A percentile compares a stretch with the other conserved stretches of the same genome.
These are phyloP conservation scores for Triadica sebifera DNA, from an alignment of 345 rosid genomes.

Conservation along the genomic window DNA sequence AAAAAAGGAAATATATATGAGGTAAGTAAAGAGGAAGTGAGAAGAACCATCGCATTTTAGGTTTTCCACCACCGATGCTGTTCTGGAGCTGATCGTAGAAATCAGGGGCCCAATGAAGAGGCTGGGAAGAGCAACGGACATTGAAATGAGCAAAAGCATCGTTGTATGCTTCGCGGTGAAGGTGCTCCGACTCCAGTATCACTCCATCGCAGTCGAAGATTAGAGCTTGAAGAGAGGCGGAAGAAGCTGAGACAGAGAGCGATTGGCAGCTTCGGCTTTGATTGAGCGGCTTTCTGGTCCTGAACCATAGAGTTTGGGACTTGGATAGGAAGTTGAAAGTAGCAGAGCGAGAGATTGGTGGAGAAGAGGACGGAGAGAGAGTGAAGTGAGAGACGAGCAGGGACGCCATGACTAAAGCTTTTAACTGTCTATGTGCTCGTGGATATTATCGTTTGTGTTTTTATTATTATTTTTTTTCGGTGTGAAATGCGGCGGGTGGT, in stretches of 20 bases:
- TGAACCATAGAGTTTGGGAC: not conserved
- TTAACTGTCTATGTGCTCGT: not conserved
- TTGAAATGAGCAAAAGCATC: conserved; percentile 84
- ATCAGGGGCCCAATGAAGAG: conserved; percentile 66
- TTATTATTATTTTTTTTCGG: not conserved
- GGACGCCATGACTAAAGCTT: conserved; percentile 17
- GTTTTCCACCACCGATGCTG: conserved; percentile 85
- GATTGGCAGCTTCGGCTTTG: not conserved
- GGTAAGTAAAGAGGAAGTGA: not conserved
- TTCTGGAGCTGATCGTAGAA: conserved; percentile 91
- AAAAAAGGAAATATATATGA: not conserved
- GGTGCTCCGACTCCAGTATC: conserved; percentile 83
- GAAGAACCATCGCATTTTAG: conserved; percentile 88
- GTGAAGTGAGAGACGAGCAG: conserved; percentile 3
- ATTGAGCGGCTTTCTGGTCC: conserved; percentile 2
- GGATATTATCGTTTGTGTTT: not conserved
- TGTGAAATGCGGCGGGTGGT: conserved; percentile 4
- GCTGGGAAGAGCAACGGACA: conserved; percentile 58
- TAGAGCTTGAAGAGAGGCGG: conserved; percentile 61
- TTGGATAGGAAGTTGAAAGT: not conserved
- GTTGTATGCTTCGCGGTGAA: conserved; percentile 93
- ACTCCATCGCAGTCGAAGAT: conserved; percentile 96
- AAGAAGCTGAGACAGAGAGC: conserved; percentile 36
- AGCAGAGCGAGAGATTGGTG: not conserved
- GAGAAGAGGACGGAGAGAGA: conserved; percentile 1